These are phyloP conservation scores for Eucalyptus polyanthemos DNA, from an alignment of 345 rosid species.

Conservation along the genomic window DNA sequence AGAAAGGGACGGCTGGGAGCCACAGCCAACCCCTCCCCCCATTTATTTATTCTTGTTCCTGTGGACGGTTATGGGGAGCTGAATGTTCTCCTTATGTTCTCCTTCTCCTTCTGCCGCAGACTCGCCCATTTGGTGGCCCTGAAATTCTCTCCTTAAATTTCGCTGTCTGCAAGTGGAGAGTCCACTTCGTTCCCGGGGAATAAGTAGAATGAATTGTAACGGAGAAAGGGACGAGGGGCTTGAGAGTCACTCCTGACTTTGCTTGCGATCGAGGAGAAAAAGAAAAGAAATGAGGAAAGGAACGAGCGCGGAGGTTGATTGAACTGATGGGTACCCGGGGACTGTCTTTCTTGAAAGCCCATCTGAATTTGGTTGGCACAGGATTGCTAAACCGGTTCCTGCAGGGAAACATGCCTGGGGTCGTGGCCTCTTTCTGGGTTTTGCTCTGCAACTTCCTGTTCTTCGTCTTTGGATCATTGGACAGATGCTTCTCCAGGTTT, in stretches of 20 bases:
- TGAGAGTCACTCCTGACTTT: neutral
- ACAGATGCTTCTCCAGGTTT: constrained; percentile 29
- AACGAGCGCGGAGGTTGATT: neutral
- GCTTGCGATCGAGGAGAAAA: constrained; percentile 1
- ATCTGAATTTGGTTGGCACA: constrained; percentile 8
- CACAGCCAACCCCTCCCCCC: neutral
- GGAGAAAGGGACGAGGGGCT: neutral
- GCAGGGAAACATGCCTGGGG: constrained; percentile 15
- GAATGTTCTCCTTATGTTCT: neutral
- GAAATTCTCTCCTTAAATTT: constrained; percentile 6
- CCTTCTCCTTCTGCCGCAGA: neutral
- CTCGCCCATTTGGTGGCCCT: neutral
- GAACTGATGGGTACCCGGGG: constrained; percentile 22
- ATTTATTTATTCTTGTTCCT: neutral
- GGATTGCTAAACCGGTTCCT: constrained; percentile 10
- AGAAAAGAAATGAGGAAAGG: neutral
- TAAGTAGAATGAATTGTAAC: neutral
- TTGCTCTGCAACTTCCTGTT: constrained; percentile 31
- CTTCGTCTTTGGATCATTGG: constrained; percentile 14
- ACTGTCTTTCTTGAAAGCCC: constrained; percentile 11
- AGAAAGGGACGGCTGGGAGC: neutral
- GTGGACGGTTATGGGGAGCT: neutral
- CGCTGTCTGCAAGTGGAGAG: constrained; percentile 29
- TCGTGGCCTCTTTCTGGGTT: constrained; percentile 26
- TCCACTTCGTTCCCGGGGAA: constrained; percentile 4